Percentiles rank a stretch among this genome's conserved stretches.
Conservation (phyloP, 2,329 filamentous ascomycete species). For the Ceratocystiopsis minuta region DNA sequence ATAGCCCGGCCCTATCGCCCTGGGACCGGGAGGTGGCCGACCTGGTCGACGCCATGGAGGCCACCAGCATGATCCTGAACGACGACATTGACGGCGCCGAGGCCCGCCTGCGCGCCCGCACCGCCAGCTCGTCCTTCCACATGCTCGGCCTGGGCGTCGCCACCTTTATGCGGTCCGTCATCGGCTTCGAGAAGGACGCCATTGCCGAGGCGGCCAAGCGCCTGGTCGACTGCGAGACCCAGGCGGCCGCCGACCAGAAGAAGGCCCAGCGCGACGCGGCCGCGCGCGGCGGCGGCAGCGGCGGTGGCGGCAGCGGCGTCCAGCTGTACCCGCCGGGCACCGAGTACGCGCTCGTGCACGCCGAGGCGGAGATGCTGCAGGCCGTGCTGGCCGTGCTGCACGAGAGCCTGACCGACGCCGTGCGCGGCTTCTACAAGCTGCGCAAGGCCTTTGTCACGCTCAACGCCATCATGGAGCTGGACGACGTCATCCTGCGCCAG, state of each 20-base stretch:
- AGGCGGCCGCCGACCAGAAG: conserved; percentile 58
- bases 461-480: conserved; percentile 59
- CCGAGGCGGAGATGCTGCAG: conserved; percentile 74
- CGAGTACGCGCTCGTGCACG: conserved; percentile 71
- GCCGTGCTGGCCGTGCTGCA: conserved; percentile 80
- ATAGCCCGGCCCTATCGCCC: background rate
- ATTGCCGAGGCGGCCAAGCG: conserved; percentile 66
- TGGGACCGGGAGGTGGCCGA: conserved; percentile 28
- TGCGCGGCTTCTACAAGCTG: conserved; percentile 85
- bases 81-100: conserved; percentile 82
- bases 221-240: conserved; percentile 57
- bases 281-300: background rate
- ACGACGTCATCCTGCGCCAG: conserved; percentile 25
- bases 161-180: conserved; percentile 66
- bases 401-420: conserved; percentile 77
- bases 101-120: conserved; percentile 49
- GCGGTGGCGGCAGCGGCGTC: background rate
- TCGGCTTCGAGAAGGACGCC: conserved; percentile 82
- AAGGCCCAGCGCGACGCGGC: conserved; percentile 45
- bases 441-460: conserved; percentile 75
- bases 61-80: conserved; percentile 61
- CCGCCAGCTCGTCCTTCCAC: conserved; percentile 74
- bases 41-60: conserved; percentile 42
- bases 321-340: conserved; percentile 62
- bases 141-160: conserved; percentile 65